These are phyloP conservation scores for Udeniomyces megalosporus DNA, from an alignment of 768 basidiomycete genomes.

Conservation along the genomic window DNA sequence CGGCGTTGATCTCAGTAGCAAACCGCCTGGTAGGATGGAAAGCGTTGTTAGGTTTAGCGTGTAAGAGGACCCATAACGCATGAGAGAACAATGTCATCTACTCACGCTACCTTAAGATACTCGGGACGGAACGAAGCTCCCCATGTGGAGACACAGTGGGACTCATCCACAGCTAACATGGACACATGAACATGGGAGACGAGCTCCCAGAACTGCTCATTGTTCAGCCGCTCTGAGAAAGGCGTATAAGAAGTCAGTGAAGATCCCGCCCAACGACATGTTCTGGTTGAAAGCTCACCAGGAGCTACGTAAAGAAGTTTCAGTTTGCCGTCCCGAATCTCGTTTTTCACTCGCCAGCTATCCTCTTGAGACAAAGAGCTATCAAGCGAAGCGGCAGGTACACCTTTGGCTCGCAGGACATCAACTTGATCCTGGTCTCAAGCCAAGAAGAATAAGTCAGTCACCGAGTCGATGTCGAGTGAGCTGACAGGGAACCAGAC, in stretches of 20 bases:
- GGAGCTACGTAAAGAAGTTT: conserved; percentile 40
- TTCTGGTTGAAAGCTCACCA: conserved; percentile 20
- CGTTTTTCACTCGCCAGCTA: conserved; percentile 29
- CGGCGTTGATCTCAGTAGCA: conserved; percentile 35
- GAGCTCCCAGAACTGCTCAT: conserved; percentile 36
- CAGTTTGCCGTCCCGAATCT: conserved; percentile 31
- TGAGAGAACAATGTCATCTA: neutral
- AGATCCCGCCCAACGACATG: too few relatives aligned
- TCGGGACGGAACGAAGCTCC: conserved; percentile 17
- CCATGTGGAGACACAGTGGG: conserved; percentile 25
- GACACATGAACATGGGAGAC: conserved; percentile 35
- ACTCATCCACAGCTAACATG: conserved; percentile 39
- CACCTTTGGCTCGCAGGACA: conserved; percentile 26
- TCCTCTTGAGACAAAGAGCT: conserved; percentile 30
- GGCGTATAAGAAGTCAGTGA: too few relatives aligned
- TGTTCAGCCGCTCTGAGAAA: conserved; percentile 31
- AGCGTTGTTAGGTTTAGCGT: neutral
- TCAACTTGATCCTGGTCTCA: conserved; percentile 31
- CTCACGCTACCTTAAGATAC: conserved; percentile 19
- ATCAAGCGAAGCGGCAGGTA: conserved; percentile 34
- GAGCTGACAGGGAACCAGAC: neutral
- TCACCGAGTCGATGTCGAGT: neutral
- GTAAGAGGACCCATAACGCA: too few relatives aligned
- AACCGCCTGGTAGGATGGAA: conserved; percentile 32
- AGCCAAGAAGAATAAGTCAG: neutral